Percentiles rank a stretch among this genome's conserved stretches.
Evolutionary conservation across 306 rosid species (phyloP).

Genomic region (Cicer pinnatifidum): DNA sequence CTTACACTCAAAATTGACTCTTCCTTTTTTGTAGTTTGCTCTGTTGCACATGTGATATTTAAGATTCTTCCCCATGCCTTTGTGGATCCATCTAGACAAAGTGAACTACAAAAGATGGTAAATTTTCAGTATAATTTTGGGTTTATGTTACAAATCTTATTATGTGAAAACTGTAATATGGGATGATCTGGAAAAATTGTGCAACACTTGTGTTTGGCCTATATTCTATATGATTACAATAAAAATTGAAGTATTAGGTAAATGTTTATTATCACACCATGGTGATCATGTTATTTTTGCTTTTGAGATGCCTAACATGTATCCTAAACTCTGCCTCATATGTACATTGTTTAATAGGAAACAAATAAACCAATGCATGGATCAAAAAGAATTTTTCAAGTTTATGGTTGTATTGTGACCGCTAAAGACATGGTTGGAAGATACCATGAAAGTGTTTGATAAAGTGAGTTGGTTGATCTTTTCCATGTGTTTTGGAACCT

Average conservation of each 20-base stretch:
- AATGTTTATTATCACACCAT: no score
- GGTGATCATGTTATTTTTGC: background rate
- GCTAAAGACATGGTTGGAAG: no score
- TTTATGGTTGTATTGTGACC: no score
- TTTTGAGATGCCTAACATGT: conserved; percentile 32
- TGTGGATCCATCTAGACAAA: conserved; percentile 21
- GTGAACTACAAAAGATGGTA: conserved; percentile 62
- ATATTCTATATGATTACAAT: background rate
- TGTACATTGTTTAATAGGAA: no score
- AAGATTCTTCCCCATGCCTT: conserved; percentile 91
- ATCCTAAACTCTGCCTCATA: conserved; percentile 22
- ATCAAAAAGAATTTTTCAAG: no score
- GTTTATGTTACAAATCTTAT: background rate
- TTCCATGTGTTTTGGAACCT: background rate
- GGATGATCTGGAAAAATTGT: background rate
- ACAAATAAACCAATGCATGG: no score
- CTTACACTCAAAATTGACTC: conserved; percentile 25
- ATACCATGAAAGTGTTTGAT: no score
- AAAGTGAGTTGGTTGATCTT: conserved; percentile 43
- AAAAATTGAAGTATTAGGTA: no score
- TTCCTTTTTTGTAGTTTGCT: conserved; percentile 66
- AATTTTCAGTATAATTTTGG: conserved; percentile 16
- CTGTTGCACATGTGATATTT: conserved; percentile 87
- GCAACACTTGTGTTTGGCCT: background rate
- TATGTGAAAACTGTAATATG: background rate